Percentiles rank a stretch among this genome's conserved stretches.
phyloP scores from a whole-genome alignment of 2,329 filamentous ascomycete species.

The Mariannaea elegans region DNA sequence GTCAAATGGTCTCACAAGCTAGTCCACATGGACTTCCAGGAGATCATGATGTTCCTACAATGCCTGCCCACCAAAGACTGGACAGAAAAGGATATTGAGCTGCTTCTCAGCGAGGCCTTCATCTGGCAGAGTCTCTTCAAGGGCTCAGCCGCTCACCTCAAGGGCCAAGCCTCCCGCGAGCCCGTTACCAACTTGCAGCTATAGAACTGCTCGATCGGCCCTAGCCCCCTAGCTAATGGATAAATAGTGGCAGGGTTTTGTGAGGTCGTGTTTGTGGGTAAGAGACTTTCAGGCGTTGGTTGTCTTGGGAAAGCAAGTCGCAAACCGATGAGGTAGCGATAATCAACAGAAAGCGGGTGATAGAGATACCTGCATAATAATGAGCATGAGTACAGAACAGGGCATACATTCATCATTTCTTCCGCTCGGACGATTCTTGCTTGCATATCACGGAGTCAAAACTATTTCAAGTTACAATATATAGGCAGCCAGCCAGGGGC shows the following conservation, averaged over 20 bases:
- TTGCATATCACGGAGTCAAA: conserved; percentile 20
- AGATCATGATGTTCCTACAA: conserved; percentile 99
- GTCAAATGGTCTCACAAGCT: conserved; percentile 98
- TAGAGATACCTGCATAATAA: conserved; percentile 35
- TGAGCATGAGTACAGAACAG: conserved; percentile 28
- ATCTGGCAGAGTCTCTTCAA: conserved; percentile 99
- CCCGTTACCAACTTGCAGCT: conserved; percentile 49
- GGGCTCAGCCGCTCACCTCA: conserved; percentile 89
- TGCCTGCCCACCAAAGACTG: conserved; percentile 90
- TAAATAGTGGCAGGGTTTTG: background rate
- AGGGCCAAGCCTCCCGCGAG: conserved; percentile 56
- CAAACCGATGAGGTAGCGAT: background rate
- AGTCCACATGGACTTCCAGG: conserved; percentile 96
- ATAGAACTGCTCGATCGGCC: conserved; percentile 29
- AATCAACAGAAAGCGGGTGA: conserved; percentile 8
- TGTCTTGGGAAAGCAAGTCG: background rate
- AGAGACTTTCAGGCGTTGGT: background rate
- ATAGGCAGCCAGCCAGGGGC: background rate
- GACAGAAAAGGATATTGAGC: conserved; percentile 98
- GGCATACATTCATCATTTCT: background rate
- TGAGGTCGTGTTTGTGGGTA: background rate
- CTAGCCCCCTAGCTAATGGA: background rate
- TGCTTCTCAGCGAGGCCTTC: conserved; percentile 94
- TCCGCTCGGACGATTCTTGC: conserved; percentile 4
- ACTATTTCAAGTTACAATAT: conserved; percentile 5